Conservation (phyloP, 2,329 filamentous ascomycete species). For the Botrytis elliptica region DNA sequence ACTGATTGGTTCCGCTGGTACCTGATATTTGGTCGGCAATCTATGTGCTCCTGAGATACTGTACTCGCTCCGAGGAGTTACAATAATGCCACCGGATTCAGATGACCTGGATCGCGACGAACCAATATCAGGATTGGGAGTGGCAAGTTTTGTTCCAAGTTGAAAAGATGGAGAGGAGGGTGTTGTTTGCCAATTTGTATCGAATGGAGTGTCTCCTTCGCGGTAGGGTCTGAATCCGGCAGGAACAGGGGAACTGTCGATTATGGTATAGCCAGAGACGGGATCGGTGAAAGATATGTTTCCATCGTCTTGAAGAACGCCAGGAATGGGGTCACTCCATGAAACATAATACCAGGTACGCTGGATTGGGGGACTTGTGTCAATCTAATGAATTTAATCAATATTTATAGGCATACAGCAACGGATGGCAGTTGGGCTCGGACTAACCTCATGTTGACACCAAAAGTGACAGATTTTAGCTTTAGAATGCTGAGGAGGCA, state of each 20-base stretch:
- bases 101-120: background rate
- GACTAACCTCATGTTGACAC: slow-evolving; percentile 4
- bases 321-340: background rate
- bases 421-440: background rate
- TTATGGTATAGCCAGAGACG: background rate
- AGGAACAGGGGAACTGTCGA: background rate
- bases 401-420: background rate
- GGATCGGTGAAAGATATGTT: background rate
- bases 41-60: background rate
- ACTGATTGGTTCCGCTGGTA: background rate
- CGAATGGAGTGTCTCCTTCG: background rate
- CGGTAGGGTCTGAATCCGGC: too few relatives aligned
- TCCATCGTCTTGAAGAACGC: background rate
- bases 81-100: background rate
- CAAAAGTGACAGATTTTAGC: slow-evolving; percentile 6
- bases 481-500: slow-evolving; percentile 7
- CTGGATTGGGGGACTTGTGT: background rate
- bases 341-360: slow-evolving; percentile 1
- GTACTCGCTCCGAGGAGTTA: background rate
- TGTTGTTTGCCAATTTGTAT: background rate
- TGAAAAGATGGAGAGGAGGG: background rate
- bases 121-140: background rate
- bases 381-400: background rate
- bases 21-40: background rate
- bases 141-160: background rate